Conservation (phyloP, 2,329 filamentous ascomycete species). For the Dothistroma pini region DNA sequence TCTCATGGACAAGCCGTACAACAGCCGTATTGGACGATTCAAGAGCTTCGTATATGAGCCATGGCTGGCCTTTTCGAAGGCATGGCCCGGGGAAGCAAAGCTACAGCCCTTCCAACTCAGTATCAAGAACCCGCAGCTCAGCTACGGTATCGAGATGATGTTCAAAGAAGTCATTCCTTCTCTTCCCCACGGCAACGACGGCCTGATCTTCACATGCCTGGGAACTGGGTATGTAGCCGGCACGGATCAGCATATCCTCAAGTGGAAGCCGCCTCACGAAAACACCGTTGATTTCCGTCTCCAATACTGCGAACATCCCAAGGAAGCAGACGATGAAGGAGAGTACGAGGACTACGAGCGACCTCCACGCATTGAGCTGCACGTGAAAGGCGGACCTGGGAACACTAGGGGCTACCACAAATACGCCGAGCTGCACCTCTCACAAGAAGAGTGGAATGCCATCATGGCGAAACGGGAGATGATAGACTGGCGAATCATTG, state of each 20-base stretch:
- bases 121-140: slow-evolving; percentile 84
- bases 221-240: slow-evolving; percentile 81
- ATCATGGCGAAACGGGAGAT: slow-evolving; percentile 71
- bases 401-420: slow-evolving; percentile 53
- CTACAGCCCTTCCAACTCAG: slow-evolving; percentile 77
- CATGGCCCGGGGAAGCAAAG: slow-evolving; percentile 64
- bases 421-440: slow-evolving; percentile 60
- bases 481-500: slow-evolving; percentile 82
- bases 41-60: slow-evolving; percentile 40
- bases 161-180: slow-evolving; percentile 80
- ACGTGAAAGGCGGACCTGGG: slow-evolving; percentile 58
- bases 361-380: slow-evolving; percentile 68
- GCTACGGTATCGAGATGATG: slow-evolving; percentile 88
- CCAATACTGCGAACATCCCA: slow-evolving; percentile 66
- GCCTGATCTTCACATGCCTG: slow-evolving; percentile 95
- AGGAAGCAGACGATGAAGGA: slow-evolving; percentile 66
- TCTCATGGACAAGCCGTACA: slow-evolving; percentile 73
- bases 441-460: slow-evolving; percentile 75
- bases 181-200: slow-evolving; percentile 90
- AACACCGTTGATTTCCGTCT: slow-evolving; percentile 94
- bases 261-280: slow-evolving; percentile 95
- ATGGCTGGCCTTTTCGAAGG: slow-evolving; percentile 44
- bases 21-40: slow-evolving; percentile 87
- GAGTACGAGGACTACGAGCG: slow-evolving; percentile 72
- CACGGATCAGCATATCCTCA: slow-evolving; percentile 89